Base-by-base conservation (phyloP, 768 basidiomycete genomes). In the Boletellus emodensis region DNA sequence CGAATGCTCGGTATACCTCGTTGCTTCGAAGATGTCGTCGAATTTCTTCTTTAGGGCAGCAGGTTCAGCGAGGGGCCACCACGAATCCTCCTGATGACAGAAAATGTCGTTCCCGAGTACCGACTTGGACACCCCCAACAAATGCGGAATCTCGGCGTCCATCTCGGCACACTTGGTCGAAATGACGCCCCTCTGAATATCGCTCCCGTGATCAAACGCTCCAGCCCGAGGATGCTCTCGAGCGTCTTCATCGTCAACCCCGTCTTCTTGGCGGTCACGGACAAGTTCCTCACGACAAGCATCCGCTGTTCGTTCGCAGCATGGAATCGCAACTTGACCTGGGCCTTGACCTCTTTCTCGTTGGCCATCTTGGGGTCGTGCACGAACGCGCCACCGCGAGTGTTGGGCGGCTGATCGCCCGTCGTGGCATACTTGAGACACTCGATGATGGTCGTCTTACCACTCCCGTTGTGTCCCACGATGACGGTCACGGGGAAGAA, bases 331-430 rank as follows among this genome's bases (percentile, higher is more conserved):
- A 99, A 74, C 67, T 93, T 94, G 58, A 99, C 96, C 71, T 97
- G 94, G 2, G 96, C 96, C 71, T 95, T 97, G 60, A 99, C 95
- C 65, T 98, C 95, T 65, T 94, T 95, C 76, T 97, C 94, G 63
- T 95, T 94, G 7, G 96, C 96, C 84, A 99, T 95, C 77, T 96
- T 96, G 2, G 96, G 96, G 70, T 99, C 96, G 68, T 99, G 96
- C 4, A 99, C 73, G 70, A 98, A 99, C 0, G 96, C 96, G n/a
- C 95, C 96, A 30, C 95, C 95, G 53, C 94, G 92, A 18, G 94
- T 92, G 63, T 95, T 95, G 1, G 96, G 91, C 0, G 96, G 96
- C 60, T 98, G 88, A 68, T 98, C 95, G 26, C 96, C 96, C 0
- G 96, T 99, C 0, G 96, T 96, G 11, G 92, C 93, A 66, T 99